phyloP scores from a whole-genome alignment of 495 filamentous ascomycete genomes.

The Annulohypoxylon nitens region DNA sequence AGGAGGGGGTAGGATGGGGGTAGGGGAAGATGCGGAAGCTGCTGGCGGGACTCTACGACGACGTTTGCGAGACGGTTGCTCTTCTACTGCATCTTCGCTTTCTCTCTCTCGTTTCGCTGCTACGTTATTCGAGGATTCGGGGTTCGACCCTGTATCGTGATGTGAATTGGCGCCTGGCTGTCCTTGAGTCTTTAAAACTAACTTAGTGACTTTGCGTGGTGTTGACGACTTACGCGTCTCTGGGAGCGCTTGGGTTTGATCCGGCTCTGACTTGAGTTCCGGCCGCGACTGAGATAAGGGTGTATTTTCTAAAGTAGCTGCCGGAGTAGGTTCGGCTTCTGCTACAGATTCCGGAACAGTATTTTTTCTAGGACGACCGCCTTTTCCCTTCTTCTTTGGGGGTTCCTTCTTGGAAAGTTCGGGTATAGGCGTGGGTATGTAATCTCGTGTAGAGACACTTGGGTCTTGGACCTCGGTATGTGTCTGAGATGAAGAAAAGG shows the following conservation, averaged over 20 bases:
- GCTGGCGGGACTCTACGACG: slow-evolving; percentile 27
- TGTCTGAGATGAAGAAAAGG: background rate
- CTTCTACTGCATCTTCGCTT: slow-evolving; percentile 22
- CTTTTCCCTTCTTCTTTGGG: slow-evolving; percentile 50
- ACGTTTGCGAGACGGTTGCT: slow-evolving; percentile 32
- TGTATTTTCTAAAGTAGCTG: background rate
- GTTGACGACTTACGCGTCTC: slow-evolving; percentile 12
- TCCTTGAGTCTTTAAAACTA: slow-evolving; percentile 7
- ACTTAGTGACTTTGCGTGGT: background rate
- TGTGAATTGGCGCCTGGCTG: background rate
- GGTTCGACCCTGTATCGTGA: background rate
- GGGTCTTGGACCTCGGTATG: slow-evolving; percentile 9
- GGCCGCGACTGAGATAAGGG: slow-evolving; percentile 4
- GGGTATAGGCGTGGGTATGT: background rate
- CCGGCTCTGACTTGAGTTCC: background rate
- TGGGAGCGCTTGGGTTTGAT: background rate
- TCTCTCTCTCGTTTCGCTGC: slow-evolving; percentile 46
- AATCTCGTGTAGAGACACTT: slow-evolving; percentile 1
- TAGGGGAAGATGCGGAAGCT: background rate
- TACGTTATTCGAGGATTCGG: slow-evolving; percentile 10
- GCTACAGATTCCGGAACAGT: slow-evolving; percentile 24
- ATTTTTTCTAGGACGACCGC: slow-evolving; percentile 50
- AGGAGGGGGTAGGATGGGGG: background rate
- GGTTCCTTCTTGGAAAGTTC: slow-evolving; percentile 17
- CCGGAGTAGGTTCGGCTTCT: slow-evolving; percentile 20